Percentiles rank a stretch among this genome's conserved stretches.
Evolutionary conservation across 2,329 filamentous ascomycete species (phyloP).

Genomic region (Byssochlamys sp.): DNA sequence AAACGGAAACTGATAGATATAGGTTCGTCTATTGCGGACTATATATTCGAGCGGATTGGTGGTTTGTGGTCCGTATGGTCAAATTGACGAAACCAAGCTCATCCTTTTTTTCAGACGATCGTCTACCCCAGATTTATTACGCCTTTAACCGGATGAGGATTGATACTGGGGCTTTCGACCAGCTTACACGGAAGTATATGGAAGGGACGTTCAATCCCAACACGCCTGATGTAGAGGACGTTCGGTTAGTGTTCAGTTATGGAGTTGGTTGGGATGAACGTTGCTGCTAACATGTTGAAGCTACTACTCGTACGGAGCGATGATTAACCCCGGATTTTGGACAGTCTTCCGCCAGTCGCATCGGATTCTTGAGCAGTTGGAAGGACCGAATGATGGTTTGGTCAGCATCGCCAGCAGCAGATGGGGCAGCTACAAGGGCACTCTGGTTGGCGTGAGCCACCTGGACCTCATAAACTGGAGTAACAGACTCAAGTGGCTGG

Average conservation of each 20-base stretch:
- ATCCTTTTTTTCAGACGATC: slow-evolving; percentile 26
- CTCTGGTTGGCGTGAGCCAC: slow-evolving; percentile 54
- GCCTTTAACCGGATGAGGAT: slow-evolving; percentile 46
- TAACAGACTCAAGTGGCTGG: slow-evolving; percentile 50
- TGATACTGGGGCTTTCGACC: slow-evolving; percentile 52
- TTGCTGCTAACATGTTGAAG: slow-evolving; percentile 14
- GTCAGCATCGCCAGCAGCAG: slow-evolving; percentile 51
- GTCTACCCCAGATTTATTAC: slow-evolving; percentile 47
- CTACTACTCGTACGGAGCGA: slow-evolving; percentile 57
- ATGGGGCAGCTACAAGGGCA: slow-evolving; percentile 56
- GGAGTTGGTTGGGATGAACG: neutral
- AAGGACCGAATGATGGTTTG: slow-evolving; percentile 54
- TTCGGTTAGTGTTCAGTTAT: slow-evolving; percentile 27
- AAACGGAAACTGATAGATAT: slow-evolving; percentile 7
- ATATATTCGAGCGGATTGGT: slow-evolving; percentile 50
- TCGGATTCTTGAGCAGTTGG: slow-evolving; percentile 42
- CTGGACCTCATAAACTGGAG: slow-evolving; percentile 59
- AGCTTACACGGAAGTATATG: slow-evolving; percentile 53
- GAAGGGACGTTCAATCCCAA: slow-evolving; percentile 49
- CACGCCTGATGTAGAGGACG: slow-evolving; percentile 46
- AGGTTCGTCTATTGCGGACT: slow-evolving; percentile 54
- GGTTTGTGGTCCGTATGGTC: slow-evolving; percentile 23
- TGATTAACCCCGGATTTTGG: slow-evolving; percentile 45
- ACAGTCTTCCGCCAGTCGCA: slow-evolving; percentile 51
- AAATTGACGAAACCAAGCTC: slow-evolving; percentile 23